phyloP scores from a whole-genome alignment of 208 protist genomes.

The Phytomonas sp. region DNA sequence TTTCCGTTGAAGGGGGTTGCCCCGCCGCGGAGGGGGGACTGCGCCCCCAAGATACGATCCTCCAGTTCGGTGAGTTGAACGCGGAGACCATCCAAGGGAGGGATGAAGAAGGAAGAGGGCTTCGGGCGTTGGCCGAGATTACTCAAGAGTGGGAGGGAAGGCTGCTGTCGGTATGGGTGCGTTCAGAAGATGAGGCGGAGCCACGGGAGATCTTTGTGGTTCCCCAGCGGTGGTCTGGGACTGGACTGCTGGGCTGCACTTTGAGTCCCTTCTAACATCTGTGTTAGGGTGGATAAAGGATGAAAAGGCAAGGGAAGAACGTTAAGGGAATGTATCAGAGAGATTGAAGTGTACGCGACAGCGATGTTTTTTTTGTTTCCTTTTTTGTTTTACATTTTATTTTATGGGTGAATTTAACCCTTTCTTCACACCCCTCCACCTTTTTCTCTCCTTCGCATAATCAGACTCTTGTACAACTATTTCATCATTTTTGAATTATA shows the following conservation, averaged over 20 bases:
- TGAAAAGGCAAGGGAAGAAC: constrained; percentile 20
- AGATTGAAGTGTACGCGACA: constrained; percentile 20
- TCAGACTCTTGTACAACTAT: neutral
- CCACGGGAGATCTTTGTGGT: constrained; percentile 45
- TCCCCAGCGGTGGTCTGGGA: constrained; percentile 56
- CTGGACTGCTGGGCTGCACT: constrained; percentile 65
- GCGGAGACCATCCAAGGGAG: constrained; percentile 16
- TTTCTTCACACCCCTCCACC: too few species aligned
- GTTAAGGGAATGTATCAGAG: constrained; percentile 24
- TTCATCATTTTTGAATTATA: neutral
- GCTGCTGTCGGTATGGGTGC: constrained; percentile 60
- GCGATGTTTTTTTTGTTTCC: constrained; percentile 6
- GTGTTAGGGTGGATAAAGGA: neutral
- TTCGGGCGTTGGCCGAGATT: constrained; percentile 27
- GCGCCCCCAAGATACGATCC: constrained; percentile 24
- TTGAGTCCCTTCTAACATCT: constrained; percentile 29
- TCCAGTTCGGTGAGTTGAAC: constrained; percentile 61
- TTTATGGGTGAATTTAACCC: neutral
- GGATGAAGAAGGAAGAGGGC: constrained; percentile 6
- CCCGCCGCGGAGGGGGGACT: constrained; percentile 56
- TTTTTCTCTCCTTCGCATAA: neutral
- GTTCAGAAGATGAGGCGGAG: constrained; percentile 15
- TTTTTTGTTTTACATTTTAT: neutral
- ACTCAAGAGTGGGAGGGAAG: constrained; percentile 32
- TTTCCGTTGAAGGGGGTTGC: constrained; percentile 29